Base-by-base conservation (phyloP, 148 eudicot genomes). In the Fagopyrum esculentum region DNA sequence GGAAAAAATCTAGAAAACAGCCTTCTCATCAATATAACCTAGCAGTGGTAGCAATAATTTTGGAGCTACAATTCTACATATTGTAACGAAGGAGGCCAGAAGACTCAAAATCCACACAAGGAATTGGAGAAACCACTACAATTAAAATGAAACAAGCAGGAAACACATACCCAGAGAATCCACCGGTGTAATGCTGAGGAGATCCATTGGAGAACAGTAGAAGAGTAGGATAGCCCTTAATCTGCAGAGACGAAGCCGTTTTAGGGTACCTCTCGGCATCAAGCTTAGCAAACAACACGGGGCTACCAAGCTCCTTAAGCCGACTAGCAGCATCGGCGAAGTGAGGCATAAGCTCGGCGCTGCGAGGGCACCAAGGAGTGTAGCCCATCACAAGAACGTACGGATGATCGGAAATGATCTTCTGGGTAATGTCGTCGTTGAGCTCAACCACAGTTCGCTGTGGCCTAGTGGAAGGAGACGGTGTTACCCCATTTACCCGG, bases 341-440 rank as follows among this genome's bases (percentile, higher is more conserved):
- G 10, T 84, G 85, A 1, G 98, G 98, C 98, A 93, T 93, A 3
- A 93, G 69, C 76, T 93, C 98, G 75, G 98, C 98, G 75, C 97
- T 93, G 83, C 97, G 80, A 0, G 82, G 81, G 72, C 93, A 88
- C 98, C 98, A 91, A 7, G 98, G 98, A 0, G 98, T 89, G 60
- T 91, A 93, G 10, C 98, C 98, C 87, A 93, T 48, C 7, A 93
- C 80, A 48, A 93, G 61, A 75, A 89, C 97, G 66, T 77, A 86
- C 83, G 87, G 87, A 83, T 87, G 87, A 29, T 63, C 85, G 6
- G 83, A 76, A 73, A 93, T 80, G 1, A 56, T 73, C 75, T 83
- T 86, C 77, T 86, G 83, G 43, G 87, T 81, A 46, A 75, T 89
- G 57, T 93, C 98, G 76, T 48, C 79, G 64, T 89, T 86, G 2